A percentile compares a stretch with the other conserved stretches of the same genome.
These are phyloP conservation scores for Suhomyces sp. DNA, from an alignment of 805 yeast species.

Conservation along the genomic window DNA sequence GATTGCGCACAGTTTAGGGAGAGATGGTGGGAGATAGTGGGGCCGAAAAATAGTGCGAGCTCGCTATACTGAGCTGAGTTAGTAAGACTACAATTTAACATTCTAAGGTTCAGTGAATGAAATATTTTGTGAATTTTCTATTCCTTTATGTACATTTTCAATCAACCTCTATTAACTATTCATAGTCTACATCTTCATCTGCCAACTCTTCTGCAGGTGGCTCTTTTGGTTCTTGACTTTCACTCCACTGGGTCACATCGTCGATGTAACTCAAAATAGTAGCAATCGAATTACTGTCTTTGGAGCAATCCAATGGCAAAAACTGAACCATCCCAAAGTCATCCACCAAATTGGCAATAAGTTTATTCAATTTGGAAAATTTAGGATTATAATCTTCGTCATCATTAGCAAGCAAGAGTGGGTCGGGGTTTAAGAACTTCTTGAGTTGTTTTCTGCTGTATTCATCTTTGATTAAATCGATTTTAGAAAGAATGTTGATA, in stretches of 20 bases:
- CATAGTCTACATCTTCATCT: slow-evolving; percentile 7
- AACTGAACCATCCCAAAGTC: slow-evolving; percentile 99
- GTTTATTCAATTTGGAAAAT: slow-evolving; percentile 67
- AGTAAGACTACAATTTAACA: no score
- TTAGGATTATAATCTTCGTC: slow-evolving; percentile 46
- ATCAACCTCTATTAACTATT: neutral
- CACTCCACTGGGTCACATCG: slow-evolving; percentile 97
- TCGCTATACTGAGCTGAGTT: neutral
- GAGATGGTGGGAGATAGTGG: neutral
- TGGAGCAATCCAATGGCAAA: slow-evolving; percentile 73
- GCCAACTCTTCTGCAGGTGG: slow-evolving; percentile 54
- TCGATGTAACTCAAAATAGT: slow-evolving; percentile 89
- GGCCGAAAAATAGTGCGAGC: neutral
- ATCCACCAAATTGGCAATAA: slow-evolving; percentile 87
- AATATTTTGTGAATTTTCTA: no score
- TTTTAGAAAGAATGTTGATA: slow-evolving; percentile 80
- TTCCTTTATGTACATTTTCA: neutral
- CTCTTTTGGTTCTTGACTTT: slow-evolving; percentile 93
- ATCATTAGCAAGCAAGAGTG: slow-evolving; percentile 56
- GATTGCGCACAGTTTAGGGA: neutral
- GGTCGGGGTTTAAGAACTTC: slow-evolving; percentile 88
- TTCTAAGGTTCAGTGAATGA: no score
- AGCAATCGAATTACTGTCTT: slow-evolving; percentile 69
- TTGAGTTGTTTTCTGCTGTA: slow-evolving; percentile 74
- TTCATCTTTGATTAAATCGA: slow-evolving; percentile 81